These are phyloP conservation scores for Leccinum angustisporum DNA, from an alignment of 1,284 basidiomycete genomes.

Conservation along the genomic window DNA sequence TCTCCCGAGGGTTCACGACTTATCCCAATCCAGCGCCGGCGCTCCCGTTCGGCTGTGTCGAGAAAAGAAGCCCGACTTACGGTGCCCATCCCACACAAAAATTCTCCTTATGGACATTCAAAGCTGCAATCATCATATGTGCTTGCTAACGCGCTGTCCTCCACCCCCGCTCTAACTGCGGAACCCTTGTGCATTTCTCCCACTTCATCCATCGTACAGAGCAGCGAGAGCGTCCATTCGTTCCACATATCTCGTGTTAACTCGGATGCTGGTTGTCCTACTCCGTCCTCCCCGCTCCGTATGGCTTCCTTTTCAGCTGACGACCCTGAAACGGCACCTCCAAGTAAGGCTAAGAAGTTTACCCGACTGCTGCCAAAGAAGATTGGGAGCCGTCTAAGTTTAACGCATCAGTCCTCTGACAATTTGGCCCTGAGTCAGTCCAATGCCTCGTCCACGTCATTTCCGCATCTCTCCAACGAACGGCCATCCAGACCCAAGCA, in stretches of 20 bases:
- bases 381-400: constrained; percentile 30
- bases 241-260: constrained; percentile 22
- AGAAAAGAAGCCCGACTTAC: constrained; percentile 32
- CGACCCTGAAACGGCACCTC: constrained; percentile 14
- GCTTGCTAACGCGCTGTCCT: constrained; percentile 26
- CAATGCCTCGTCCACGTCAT: constrained; percentile 32
- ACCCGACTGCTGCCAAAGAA: constrained; percentile 35
- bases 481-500: constrained; percentile 28
- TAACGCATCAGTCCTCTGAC: constrained; percentile 31
- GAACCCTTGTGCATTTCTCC: constrained; percentile 33
- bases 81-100: constrained; percentile 26
- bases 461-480: constrained; percentile 26
- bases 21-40: constrained; percentile 31
- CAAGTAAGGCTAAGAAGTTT: constrained; percentile 29
- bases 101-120: constrained; percentile 34
- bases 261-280: constrained; percentile 23
- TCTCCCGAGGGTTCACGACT: constrained; percentile 12
- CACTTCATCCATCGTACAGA: constrained; percentile 26
- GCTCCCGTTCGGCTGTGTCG: constrained; percentile 35
- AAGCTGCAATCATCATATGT: constrained; percentile 30
- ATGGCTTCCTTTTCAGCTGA: constrained; percentile 30
- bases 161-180: constrained; percentile 31
- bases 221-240: constrained; percentile 31
- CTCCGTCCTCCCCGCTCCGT: constrained; percentile 32
- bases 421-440: constrained; percentile 25